A percentile compares a stretch with the other conserved stretches of the same genome.
Conservation (phyloP, 768 basidiomycete genomes). For the Psilocybe azurescens region DNA sequence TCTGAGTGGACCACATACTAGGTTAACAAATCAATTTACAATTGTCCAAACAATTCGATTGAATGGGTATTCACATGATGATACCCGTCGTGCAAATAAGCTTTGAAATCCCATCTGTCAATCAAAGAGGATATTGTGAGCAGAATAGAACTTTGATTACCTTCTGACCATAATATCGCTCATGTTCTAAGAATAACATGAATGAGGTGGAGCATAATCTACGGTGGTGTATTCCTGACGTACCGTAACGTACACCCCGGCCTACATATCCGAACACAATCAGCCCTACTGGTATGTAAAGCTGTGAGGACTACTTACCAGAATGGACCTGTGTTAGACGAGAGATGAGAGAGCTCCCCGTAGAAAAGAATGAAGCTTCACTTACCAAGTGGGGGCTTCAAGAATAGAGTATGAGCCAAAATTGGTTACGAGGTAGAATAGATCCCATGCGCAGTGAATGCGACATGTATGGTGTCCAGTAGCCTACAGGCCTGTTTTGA, state of each 20-base stretch:
- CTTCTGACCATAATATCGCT: constrained; percentile 28
- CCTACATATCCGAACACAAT: constrained; percentile 8
- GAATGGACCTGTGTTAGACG: constrained; percentile 19
- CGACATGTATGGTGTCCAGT: constrained; percentile 23
- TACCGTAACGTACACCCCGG: constrained; percentile 28
- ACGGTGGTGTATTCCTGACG: not conserved
- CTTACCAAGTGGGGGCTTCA: constrained; percentile 23
- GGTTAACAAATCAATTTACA: not conserved
- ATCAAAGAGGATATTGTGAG: not conserved
- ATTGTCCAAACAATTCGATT: too few species aligned
- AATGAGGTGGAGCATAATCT: not conserved
- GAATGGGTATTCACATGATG: constrained; percentile 16
- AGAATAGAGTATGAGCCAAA: constrained; percentile 22
- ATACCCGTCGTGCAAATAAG: constrained; percentile 27
- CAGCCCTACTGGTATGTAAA: not conserved
- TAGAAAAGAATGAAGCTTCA: not conserved
- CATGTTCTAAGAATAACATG: constrained; percentile 16
- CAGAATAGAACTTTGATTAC: constrained; percentile 7
- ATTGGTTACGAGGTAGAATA: constrained; percentile 25
- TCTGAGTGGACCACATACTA: constrained; percentile 23
- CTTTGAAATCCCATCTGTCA: not conserved
- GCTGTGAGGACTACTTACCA: constrained; percentile 16
- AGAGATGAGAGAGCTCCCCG: not conserved
- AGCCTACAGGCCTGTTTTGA: constrained; percentile 9
- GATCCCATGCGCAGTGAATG: constrained; percentile 24